Evolutionary conservation across 2,329 filamentous ascomycete genomes (phyloP), one percentile per base, ranked within the genome.

Genomic region (Nemania sp.): DNA sequence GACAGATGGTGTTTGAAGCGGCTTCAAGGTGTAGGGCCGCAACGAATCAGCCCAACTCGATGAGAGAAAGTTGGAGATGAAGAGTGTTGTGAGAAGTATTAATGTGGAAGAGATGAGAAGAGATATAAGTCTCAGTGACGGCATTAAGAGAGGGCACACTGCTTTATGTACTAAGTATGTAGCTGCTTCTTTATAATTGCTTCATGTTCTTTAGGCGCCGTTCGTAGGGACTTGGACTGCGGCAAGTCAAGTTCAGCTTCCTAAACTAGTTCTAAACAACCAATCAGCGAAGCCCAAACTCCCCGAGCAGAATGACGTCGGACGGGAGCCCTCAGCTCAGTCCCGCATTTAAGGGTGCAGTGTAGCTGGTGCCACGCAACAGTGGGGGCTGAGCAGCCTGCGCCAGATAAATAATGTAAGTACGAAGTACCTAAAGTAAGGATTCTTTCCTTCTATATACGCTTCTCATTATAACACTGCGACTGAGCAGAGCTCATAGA

Each of bases 231-330:
- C n/a, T n/a, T n/a, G n/a, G n/a, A n/a, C n/a, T n/a, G n/a, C n/a
- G n/a, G n/a, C n/a, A 22, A 8, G 36, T 43, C 47, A 23, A 40
- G n/a, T 42, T 28, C 26, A 57, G 36, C 28, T 49, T 5, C 8
- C 20, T n/a, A n/a, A n/a, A n/a, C 26, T 23, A 22, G 3, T 6
- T 17, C n/a, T 31, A 19, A 6, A 42, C 49, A 56, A 53, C 47
- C 49, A 56, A 53, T 49, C 44, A 49, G 17, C 44, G 44, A 20
- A 19, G 33, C n/a, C 30, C 20, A 44, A 39, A 48, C 14, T 17
- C 20, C 28, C 44, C 37, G 31, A 44, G 24, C 17, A 43, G 55
- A 23, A 57, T 57, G 55, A 57, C 55, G 55, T 57, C 51, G 55
- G 55, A 44, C n/a, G n/a, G n/a, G n/a, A n/a, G 51, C 23, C 51